These are phyloP conservation scores for Alternaria incomplexa DNA, from an alignment of 2,329 filamentous ascomycete genomes.

Conservation along the genomic window DNA sequence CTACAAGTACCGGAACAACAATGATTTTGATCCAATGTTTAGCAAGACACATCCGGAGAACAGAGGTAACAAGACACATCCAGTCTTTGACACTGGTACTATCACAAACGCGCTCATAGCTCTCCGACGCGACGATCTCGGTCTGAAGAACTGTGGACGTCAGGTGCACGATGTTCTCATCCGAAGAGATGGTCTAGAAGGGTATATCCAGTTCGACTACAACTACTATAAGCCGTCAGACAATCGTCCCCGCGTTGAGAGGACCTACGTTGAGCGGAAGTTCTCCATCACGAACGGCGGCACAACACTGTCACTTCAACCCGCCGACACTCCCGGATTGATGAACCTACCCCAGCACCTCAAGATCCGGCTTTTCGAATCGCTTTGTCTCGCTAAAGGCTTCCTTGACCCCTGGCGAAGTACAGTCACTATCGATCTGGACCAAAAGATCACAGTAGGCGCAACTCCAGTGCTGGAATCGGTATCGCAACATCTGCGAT, in stretches of 20 bases:
- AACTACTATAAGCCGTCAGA: neutral
- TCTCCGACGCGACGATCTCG: neutral
- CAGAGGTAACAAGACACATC: neutral
- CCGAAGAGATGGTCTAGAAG: neutral
- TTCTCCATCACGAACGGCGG: neutral
- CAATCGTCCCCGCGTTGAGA: neutral
- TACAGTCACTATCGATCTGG: neutral
- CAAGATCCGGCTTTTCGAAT: neutral
- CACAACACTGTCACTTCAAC: neutral
- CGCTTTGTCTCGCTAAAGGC: neutral
- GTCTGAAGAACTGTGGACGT: neutral
- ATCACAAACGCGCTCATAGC: neutral
- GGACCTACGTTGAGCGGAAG: neutral
- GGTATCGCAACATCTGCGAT: neutral
- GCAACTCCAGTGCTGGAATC: neutral
- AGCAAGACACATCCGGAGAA: neutral
- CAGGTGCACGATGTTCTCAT: neutral
- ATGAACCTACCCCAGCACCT: neutral
- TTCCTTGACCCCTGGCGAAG: neutral
- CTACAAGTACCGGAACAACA: neutral
- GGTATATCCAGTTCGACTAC: neutral
- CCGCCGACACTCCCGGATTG: neutral
- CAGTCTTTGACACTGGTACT: neutral
- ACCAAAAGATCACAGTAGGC: neutral
- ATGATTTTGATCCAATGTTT: neutral